These are phyloP conservation scores for Lactifluus subvellereus DNA, from an alignment of 768 basidiomycete species.

Conservation along the genomic window DNA sequence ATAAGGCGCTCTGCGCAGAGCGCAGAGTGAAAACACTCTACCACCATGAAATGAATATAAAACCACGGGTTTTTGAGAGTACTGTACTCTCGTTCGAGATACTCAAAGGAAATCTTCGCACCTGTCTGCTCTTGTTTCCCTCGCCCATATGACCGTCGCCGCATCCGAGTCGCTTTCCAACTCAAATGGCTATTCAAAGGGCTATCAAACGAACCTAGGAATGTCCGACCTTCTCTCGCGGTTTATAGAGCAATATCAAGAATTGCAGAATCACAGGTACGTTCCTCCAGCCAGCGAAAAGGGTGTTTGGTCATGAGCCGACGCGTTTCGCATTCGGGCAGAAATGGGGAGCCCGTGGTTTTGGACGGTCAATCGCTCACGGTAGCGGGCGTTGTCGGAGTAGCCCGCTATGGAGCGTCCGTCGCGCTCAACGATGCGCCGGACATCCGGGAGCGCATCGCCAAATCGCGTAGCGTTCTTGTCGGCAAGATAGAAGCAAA, in stretches of 20 bases:
- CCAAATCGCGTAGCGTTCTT: slow-evolving; percentile 57
- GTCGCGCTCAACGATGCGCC: slow-evolving; percentile 48
- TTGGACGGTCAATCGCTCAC: slow-evolving; percentile 69
- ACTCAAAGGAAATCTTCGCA: no score
- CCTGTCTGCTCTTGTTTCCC: neutral
- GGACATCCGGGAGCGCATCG: slow-evolving; percentile 45
- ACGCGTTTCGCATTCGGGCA: slow-evolving; percentile 27
- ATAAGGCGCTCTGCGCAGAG: neutral
- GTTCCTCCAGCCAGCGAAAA: slow-evolving; percentile 25
- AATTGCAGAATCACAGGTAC: slow-evolving; percentile 61
- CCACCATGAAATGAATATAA: no score
- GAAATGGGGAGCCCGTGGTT: slow-evolving; percentile 56
- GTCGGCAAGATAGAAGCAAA: slow-evolving; percentile 58
- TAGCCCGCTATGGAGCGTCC: slow-evolving; percentile 55
- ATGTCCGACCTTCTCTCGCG: slow-evolving; percentile 41
- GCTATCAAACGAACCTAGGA: neutral
- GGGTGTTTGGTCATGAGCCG: neutral
- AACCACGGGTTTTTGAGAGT: no score
- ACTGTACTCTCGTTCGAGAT: no score
- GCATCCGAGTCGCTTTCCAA: neutral
- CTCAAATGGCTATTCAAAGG: neutral
- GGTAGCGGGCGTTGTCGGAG: slow-evolving; percentile 71
- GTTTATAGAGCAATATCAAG: slow-evolving; percentile 54
- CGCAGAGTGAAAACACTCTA: no score
- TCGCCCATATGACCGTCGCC: neutral